These are phyloP conservation scores for Neofusicoccum umdonicola DNA, from an alignment of 2,329 filamentous ascomycete genomes.

Conservation along the genomic window DNA sequence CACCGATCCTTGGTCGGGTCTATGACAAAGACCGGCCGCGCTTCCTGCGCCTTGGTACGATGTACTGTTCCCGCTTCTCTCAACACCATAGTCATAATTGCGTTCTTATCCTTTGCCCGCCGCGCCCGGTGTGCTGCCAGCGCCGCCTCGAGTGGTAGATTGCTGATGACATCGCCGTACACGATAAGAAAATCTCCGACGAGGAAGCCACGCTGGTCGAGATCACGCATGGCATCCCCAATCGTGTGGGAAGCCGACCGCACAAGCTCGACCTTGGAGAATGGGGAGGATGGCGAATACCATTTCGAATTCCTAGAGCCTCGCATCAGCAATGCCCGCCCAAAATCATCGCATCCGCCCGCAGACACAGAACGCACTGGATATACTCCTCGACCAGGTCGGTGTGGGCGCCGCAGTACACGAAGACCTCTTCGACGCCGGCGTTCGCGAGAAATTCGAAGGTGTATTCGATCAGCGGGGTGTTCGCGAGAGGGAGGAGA, in stretches of 20 bases:
- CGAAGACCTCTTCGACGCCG: constrained; percentile 88
- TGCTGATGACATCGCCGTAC: constrained; percentile 89
- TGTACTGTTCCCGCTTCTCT: constrained; percentile 73
- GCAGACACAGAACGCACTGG: constrained; percentile 41
- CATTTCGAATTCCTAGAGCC: constrained; percentile 65
- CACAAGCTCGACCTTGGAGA: constrained; percentile 78
- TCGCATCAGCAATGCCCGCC: not conserved
- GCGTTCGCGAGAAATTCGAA: constrained; percentile 94
- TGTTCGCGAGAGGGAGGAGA: constrained; percentile 88
- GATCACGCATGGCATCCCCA: constrained; percentile 90
- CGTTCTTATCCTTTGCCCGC: constrained; percentile 80
- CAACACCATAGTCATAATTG: constrained; percentile 96
- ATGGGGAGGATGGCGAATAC: constrained; percentile 71
- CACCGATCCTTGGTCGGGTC: constrained; percentile 78
- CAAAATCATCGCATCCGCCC: constrained; percentile 18
- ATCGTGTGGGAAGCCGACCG: constrained; percentile 83
- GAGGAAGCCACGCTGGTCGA: constrained; percentile 82
- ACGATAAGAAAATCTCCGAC: constrained; percentile 89
- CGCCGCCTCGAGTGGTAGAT: constrained; percentile 77
- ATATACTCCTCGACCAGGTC: constrained; percentile 87
- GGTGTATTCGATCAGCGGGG: constrained; percentile 94
- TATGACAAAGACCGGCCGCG: constrained; percentile 81
- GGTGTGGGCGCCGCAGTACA: constrained; percentile 86
- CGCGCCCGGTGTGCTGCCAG: constrained; percentile 77
- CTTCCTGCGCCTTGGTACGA: constrained; percentile 71